Percentiles rank a stretch among this genome's conserved stretches.
Conservation (phyloP, 2,329 filamentous ascomycete genomes). For the Sporothrix phasma region DNA sequence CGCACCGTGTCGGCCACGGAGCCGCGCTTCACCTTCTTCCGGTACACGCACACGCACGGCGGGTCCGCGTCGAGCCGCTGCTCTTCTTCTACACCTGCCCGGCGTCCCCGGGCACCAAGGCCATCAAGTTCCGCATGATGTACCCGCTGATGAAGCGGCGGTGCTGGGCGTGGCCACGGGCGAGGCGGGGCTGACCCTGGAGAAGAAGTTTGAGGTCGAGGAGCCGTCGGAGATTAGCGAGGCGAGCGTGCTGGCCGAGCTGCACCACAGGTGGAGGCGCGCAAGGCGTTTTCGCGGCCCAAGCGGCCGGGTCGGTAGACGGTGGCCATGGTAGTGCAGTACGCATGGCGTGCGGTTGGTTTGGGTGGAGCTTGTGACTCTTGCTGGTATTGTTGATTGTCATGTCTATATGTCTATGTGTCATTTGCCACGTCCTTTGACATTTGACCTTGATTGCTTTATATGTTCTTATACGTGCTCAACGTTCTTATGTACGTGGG, state of each 20-base stretch:
- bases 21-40: constrained; percentile 71
- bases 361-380: no score
- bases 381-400: no score
- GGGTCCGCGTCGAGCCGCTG: constrained; percentile 45
- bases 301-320: constrained; percentile 62
- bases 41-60: constrained; percentile 49
- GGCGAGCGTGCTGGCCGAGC: constrained; percentile 52
- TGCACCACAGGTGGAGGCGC: constrained; percentile 56
- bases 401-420: neutral
- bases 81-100: constrained; percentile 81
- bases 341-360: neutral
- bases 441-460: neutral
- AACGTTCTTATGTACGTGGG: neutral
- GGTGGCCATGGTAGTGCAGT: neutral
- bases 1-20: constrained; percentile 53
- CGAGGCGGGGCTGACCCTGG: constrained; percentile 55
- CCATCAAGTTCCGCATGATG: constrained; percentile 76
- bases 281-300: constrained; percentile 63
- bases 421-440: neutral
- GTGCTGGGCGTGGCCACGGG: constrained; percentile 56
- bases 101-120: constrained; percentile 49
- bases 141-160: constrained; percentile 64
- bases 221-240: constrained; percentile 63
- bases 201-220: constrained; percentile 61
- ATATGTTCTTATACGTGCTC: neutral